Percentiles rank a stretch among this genome's conserved stretches.
Conservation (phyloP, 768 basidiomycete genomes). For the Trametes cingulata region DNA sequence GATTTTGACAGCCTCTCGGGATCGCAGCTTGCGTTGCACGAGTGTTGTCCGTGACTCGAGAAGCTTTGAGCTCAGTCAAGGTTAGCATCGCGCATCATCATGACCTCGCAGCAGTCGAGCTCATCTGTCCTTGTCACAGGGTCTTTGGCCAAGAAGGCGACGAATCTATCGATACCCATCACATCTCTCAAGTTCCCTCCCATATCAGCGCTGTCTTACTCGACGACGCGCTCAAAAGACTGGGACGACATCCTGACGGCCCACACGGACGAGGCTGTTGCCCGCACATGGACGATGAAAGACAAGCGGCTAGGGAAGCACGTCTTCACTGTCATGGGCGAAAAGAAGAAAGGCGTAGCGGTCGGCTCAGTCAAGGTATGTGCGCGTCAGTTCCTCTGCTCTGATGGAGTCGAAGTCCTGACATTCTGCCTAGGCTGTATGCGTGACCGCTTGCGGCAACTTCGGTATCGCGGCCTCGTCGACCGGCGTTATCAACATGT, state of each 20-base stretch:
- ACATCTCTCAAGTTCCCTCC: slow-evolving; percentile 84
- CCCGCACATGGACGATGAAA: slow-evolving; percentile 85
- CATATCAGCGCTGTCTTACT: slow-evolving; percentile 76
- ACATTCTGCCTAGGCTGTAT: slow-evolving; percentile 58
- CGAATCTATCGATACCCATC: slow-evolving; percentile 72
- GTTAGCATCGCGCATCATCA: slow-evolving; percentile 36
- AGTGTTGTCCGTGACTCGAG: slow-evolving; percentile 94
- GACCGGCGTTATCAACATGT: slow-evolving; percentile 80
- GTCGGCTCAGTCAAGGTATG: slow-evolving; percentile 73
- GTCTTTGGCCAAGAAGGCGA: slow-evolving; percentile 80
- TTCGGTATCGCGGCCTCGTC: slow-evolving; percentile 88
- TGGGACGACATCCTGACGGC: slow-evolving; percentile 98
- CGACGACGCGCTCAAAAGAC: slow-evolving; percentile 81
- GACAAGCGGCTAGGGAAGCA: slow-evolving; percentile 82
- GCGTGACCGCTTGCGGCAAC: slow-evolving; percentile 93
- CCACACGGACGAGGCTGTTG: slow-evolving; percentile 79
- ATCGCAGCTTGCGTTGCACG: slow-evolving; percentile 86
- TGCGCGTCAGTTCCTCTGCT: not conserved
- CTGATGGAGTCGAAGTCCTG: not conserved
- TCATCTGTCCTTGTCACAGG: slow-evolving; percentile 48
- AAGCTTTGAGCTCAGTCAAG: slow-evolving; percentile 94
- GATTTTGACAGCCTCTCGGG: slow-evolving; percentile 83
- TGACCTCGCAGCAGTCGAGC: not conserved
- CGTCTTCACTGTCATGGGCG: slow-evolving; percentile 59
- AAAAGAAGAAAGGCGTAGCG: slow-evolving; percentile 45